Evolutionary conservation across 257 asterid species (phyloP).

Genomic region (Thymus quinquecostatus): DNA sequence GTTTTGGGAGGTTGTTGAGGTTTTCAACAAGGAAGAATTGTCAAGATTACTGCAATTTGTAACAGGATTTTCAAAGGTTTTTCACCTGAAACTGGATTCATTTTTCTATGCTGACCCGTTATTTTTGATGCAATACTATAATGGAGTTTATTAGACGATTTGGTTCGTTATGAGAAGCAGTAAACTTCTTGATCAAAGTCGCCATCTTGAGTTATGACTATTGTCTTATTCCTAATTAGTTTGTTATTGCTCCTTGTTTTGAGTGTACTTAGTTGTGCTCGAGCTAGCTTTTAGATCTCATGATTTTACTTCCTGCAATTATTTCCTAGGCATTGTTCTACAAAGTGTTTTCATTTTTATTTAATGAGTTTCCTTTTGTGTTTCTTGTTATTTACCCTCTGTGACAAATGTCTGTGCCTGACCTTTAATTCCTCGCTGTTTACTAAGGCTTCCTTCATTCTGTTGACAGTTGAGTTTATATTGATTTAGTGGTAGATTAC

Average conservation of each 20-base stretch:
- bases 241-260: too few species aligned
- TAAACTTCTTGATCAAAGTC: neutral
- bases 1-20: slow-evolving; percentile 97
- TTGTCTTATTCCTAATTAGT: too few species aligned
- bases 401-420: slow-evolving; percentile 7
- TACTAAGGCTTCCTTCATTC: too few species aligned
- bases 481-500: too few species aligned
- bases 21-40: slow-evolving; percentile 92
- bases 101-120: neutral
- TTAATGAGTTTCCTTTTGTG: neutral
- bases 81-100: slow-evolving; percentile 17
- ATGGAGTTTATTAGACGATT: slow-evolving; percentile 1
- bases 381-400: slow-evolving; percentile 7
- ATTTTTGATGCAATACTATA: slow-evolving; percentile 7
- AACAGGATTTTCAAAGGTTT: slow-evolving; percentile 97
- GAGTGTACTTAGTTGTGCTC: too few species aligned
- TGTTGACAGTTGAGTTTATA: too few species aligned
- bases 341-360: slow-evolving; percentile 8
- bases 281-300: neutral
- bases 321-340: neutral
- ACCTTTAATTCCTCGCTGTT: too few species aligned
- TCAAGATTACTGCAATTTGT: slow-evolving; percentile 97
- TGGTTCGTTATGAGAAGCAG: neutral
- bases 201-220: neutral
- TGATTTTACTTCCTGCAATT: too few species aligned